These are phyloP conservation scores for Corymbia citriodora DNA, from an alignment of 441 rosid species.

Conservation along the genomic window DNA sequence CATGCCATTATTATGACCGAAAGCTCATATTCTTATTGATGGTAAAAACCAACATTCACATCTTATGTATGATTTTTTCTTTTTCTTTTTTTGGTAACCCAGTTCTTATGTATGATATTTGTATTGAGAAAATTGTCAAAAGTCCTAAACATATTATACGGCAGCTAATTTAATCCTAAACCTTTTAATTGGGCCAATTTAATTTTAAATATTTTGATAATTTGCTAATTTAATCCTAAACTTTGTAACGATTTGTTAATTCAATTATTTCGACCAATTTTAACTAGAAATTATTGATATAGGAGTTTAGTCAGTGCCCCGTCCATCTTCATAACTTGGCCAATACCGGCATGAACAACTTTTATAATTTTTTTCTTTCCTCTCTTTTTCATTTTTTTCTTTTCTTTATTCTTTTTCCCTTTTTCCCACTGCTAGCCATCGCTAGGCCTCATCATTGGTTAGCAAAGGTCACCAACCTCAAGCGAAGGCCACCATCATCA, in stretches of 20 bases:
- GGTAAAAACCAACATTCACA: not conserved
- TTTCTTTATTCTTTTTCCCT: too few relatives aligned
- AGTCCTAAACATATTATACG: too few relatives aligned
- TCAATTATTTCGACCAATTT: not conserved
- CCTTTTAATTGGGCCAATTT: too few relatives aligned
- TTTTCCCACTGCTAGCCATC: too few relatives aligned
- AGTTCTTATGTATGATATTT: not conserved
- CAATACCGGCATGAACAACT: too few relatives aligned
- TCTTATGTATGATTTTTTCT: not conserved
- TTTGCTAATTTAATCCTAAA: not conserved
- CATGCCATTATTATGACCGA: not conserved
- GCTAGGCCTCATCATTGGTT: not conserved
- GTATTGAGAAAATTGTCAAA: not conserved
- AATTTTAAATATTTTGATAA: too few relatives aligned
- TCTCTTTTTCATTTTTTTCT: too few relatives aligned
- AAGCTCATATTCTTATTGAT: not conserved
- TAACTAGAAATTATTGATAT: rapidly evolving
- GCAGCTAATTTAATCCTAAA: too few relatives aligned
- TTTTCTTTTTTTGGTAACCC: too few relatives aligned
- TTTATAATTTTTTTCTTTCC: too few relatives aligned
- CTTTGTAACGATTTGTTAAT: not conserved
- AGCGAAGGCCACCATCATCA: not conserved
- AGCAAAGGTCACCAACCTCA: rapidly evolving
- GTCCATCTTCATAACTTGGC: not conserved
- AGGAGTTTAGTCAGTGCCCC: not conserved